Evolutionary conservation across 2,329 filamentous ascomycete genomes (phyloP).

Genomic region (Xylaria sp.): DNA sequence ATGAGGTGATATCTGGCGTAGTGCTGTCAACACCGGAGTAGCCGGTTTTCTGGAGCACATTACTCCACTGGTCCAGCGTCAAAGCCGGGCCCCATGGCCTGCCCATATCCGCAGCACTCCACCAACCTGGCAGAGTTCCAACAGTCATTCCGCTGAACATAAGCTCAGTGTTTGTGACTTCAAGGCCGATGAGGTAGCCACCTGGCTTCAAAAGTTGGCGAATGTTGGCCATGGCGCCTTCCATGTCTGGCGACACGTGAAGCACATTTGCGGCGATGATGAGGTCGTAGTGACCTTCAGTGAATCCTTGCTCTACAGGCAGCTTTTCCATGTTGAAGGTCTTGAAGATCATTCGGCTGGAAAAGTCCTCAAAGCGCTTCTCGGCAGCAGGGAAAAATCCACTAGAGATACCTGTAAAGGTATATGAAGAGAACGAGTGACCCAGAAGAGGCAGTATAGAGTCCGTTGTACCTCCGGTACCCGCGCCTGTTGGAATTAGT

Average conservation of each 20-base stretch:
- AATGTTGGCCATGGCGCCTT: slow-evolving; percentile 31
- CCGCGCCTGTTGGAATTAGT: no score
- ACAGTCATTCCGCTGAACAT: slow-evolving; percentile 42
- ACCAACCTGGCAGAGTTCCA: slow-evolving; percentile 53
- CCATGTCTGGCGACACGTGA: slow-evolving; percentile 37
- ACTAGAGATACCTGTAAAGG: slow-evolving; percentile 22
- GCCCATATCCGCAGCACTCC: slow-evolving; percentile 46
- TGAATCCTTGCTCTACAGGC: slow-evolving; percentile 34
- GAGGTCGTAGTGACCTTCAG: slow-evolving; percentile 36
- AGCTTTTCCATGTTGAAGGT: slow-evolving; percentile 15
- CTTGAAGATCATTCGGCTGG: slow-evolving; percentile 13
- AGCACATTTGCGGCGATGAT: slow-evolving; percentile 39
- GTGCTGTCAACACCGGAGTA: slow-evolving; percentile 30
- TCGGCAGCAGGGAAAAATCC: slow-evolving; percentile 14
- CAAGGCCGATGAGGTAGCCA: slow-evolving; percentile 25
- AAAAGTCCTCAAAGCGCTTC: not conserved
- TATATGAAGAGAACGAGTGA: slow-evolving; percentile 10
- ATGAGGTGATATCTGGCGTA: slow-evolving; percentile 13
- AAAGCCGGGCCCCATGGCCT: slow-evolving; percentile 38
- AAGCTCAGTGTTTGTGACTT: slow-evolving; percentile 8
- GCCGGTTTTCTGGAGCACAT: slow-evolving; percentile 33
- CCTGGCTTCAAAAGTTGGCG: slow-evolving; percentile 38
- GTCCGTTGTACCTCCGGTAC: slow-evolving; percentile 21
- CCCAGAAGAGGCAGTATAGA: not conserved
- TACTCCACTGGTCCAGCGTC: slow-evolving; percentile 41